Evolutionary conservation across 1,139 yeast genomes (phyloP), one percentile per base, ranked within the genome.

Genomic region (Kodamaea sp.): DNA sequence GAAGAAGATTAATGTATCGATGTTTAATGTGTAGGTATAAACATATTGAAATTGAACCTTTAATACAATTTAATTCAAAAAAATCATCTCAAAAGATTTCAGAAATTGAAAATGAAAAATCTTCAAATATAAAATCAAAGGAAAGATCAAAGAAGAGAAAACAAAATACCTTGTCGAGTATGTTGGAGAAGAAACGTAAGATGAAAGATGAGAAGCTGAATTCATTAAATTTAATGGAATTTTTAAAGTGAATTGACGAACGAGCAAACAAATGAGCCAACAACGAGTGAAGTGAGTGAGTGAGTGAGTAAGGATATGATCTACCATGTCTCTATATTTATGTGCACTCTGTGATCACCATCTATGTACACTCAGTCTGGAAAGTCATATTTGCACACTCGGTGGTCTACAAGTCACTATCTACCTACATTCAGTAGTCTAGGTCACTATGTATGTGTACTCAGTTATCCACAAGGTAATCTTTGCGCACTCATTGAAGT

Each of bases 181-280:
- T 78, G 48, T 55, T 79, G 29, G 65, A 61, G 27, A 61, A 63
- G 42, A 77, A 74, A 56, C 71, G 67, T 48, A 63, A 68, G 39
- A 65, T 62, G 34, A 64, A 67, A 35, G 55, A 53, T 15, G 43
- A 50, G 11, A 29, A 54, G 55, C 34, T 57, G 58, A 23, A 53
- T 24, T 53, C 74, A 1, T 55, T 78, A 37, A 69, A 72, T 48
- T 58, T 78, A 25, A 71, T 72, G 64, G 79, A 74, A 42, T 77
- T 78, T 45, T 66, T 75, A 71, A 60, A 62, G 36, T 39, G 27
- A 36, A 15, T 27, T 15, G 27, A 7, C 20, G 32, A 15, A 7
- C 9, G 8, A 9, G 9, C 8, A 25, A 25, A 25, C n/a, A n/a
- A n/a, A n/a, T n/a, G n/a, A n/a, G n/a, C n/a, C n/a, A n/a, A n/a